Percentiles rank a stretch among this genome's conserved stretches.
These are phyloP conservation scores for Sonneratia caseolaris DNA, from an alignment of 345 rosid species.

Conservation along the genomic window DNA sequence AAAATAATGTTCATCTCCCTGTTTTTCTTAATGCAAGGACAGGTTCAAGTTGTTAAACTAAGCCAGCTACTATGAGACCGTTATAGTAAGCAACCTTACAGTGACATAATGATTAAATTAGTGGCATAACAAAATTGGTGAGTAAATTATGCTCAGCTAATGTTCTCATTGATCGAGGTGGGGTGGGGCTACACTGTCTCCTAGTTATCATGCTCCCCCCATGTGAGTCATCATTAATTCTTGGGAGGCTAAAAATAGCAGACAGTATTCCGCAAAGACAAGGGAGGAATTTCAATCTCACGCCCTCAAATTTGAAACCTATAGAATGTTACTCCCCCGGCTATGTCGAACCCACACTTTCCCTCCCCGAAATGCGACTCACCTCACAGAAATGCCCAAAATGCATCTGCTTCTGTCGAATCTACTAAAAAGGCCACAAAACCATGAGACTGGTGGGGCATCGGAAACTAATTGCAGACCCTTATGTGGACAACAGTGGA, in stretches of 20 bases:
- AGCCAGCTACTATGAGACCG: not conserved
- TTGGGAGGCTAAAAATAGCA: not conserved
- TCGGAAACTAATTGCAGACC: not conserved
- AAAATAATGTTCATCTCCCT: not conserved
- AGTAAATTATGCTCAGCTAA: not conserved
- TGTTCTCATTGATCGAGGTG: not conserved
- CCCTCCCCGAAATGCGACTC: not conserved
- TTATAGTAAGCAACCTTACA: not conserved
- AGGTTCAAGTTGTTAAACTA: not conserved
- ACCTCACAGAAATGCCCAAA: too few species aligned
- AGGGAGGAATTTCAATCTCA: not conserved
- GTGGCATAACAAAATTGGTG: not conserved
- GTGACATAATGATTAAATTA: not conserved
- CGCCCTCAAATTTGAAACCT: not conserved
- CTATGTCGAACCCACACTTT: not conserved
- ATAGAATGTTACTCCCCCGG: not conserved
- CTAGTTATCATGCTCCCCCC: not conserved
- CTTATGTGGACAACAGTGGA: not conserved
- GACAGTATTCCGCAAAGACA: not conserved
- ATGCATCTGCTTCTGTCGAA: not conserved
- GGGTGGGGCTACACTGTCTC: not conserved
- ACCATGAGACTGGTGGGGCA: not conserved
- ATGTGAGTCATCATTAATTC: not conserved
- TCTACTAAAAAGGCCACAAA: not conserved
- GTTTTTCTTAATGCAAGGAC: not conserved